Evolutionary conservation across 1,139 yeast species (phyloP).

Genomic region (Hansenula sp.): DNA sequence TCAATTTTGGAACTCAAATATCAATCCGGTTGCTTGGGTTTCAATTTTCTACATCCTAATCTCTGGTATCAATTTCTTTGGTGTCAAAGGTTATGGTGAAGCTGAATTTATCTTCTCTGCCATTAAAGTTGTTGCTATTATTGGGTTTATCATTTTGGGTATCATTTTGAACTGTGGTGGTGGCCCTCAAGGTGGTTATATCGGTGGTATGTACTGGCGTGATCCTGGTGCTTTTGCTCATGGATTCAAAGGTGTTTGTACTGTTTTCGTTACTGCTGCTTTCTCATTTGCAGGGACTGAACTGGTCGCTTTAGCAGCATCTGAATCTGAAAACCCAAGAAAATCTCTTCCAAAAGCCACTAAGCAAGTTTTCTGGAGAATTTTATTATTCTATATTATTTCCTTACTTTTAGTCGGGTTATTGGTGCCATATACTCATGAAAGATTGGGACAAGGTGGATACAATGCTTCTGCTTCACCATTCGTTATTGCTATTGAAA

Average conservation of each 20-base stretch:
- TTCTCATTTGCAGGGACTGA: constrained; percentile 62
- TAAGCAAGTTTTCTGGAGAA: constrained; percentile 68
- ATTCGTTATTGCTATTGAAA: constrained; percentile 51
- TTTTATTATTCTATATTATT: constrained; percentile 50
- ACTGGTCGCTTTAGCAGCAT: constrained; percentile 78
- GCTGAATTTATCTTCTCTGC: constrained; percentile 53
- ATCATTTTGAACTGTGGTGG: constrained; percentile 68
- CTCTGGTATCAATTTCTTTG: constrained; percentile 46
- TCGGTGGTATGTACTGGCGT: constrained; percentile 58
- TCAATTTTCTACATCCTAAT: constrained; percentile 54
- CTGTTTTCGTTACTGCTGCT: constrained; percentile 52
- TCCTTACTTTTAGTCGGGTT: constrained; percentile 39
- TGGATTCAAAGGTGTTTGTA: constrained; percentile 51
- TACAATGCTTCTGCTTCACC: constrained; percentile 53
- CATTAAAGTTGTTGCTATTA: constrained; percentile 54
- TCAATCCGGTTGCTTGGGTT: constrained; percentile 62
- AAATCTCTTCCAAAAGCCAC: constrained; percentile 67
- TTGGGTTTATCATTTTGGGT: constrained; percentile 66
- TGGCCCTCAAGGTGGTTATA: constrained; percentile 54
- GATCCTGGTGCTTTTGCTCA: constrained; percentile 62
- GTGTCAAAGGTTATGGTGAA: constrained; percentile 55
- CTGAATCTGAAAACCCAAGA: constrained; percentile 77
- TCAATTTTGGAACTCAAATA: constrained; percentile 51
- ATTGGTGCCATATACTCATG: constrained; percentile 38
- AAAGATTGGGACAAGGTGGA: constrained; percentile 31